Evolutionary conservation across 106 monocot species (phyloP), one percentile per base, ranked within the genome.

Genomic region (Dendrobium nobile): DNA sequence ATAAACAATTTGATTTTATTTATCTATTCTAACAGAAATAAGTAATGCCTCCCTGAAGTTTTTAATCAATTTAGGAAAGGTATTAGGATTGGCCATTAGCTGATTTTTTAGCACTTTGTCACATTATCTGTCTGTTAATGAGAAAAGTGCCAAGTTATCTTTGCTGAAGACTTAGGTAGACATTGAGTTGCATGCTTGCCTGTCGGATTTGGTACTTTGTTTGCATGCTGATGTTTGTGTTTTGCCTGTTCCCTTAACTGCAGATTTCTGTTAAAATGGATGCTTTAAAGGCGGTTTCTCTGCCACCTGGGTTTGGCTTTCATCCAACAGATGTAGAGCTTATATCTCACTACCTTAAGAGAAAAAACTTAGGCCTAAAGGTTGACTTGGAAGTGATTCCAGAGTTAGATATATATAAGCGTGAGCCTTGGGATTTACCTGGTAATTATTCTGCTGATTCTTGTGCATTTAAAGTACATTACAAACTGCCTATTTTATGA

Each of bases 391-490:
- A 92, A 33, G 76, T 95, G 59, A 95, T 95, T 82, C 90, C 92
- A 31, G 95, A 87, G 78, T 79, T 95, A 74, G 95, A 95, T 24
- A 95, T 95, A 43, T 95, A 92, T 70, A 95, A 95, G 45, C 75
- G 78, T 65, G 95, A 95, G 81, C 95, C 95, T 73, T 95, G 95
- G 95, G 95, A 95, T 72, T 81, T 95, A 43, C 92, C 95, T 75
- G 90, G 95, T 95, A 91, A 84, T 64, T 65, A 6, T 22, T 65
- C 64, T 65, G 51, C 10, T 51, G 6, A 45, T 45, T 6, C 45
- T 45, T 58, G 16, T 18, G 18, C 58, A 55, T 16, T 55, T 55
- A 55, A 55, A 13, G 11, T 20, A 58, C n/a, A n/a, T 58, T 58
- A 3, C 5, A 58, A 58, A 19, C 17, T 19, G 58, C 16, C 58